Conservation (phyloP, 495 filamentous ascomycete genomes). For the Xylaria grammica region DNA sequence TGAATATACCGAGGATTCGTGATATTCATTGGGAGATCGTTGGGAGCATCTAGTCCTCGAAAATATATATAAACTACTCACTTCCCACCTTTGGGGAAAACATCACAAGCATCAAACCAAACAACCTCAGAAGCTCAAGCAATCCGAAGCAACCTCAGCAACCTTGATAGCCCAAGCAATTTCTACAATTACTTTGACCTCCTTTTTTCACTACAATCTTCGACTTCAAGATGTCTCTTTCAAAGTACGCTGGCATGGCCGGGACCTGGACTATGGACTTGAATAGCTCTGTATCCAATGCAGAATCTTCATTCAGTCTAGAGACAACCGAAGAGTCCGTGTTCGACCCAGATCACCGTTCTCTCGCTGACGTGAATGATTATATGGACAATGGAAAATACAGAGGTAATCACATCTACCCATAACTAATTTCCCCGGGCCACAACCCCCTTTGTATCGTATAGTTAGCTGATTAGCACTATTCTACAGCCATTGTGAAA, state of each 20-base stretch:
- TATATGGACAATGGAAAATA: conserved; percentile 43
- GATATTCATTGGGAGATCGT: neutral
- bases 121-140: no score
- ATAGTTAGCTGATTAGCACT: neutral
- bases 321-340: conserved; percentile 30
- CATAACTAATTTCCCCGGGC: neutral
- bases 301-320: neutral
- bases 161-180: neutral
- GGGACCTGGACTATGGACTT: conserved; percentile 13
- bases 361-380: conserved; percentile 32
- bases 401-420: conserved; percentile 31
- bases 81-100: neutral
- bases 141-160: neutral
- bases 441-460: neutral
- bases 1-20: neutral
- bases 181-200: neutral
- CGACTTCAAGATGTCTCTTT: conserved; percentile 3
- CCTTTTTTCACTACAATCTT: neutral
- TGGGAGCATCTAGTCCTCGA: neutral
- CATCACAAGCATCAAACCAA: neutral
- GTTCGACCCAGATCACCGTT: conserved; percentile 36
- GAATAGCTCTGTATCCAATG: neutral
- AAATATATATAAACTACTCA: conserved; percentile 8
- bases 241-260: conserved; percentile 14
- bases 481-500: conserved; percentile 44